These are phyloP conservation scores for Nigrospora oryzae DNA, from an alignment of 2,329 filamentous ascomycete genomes.

Conservation along the genomic window DNA sequence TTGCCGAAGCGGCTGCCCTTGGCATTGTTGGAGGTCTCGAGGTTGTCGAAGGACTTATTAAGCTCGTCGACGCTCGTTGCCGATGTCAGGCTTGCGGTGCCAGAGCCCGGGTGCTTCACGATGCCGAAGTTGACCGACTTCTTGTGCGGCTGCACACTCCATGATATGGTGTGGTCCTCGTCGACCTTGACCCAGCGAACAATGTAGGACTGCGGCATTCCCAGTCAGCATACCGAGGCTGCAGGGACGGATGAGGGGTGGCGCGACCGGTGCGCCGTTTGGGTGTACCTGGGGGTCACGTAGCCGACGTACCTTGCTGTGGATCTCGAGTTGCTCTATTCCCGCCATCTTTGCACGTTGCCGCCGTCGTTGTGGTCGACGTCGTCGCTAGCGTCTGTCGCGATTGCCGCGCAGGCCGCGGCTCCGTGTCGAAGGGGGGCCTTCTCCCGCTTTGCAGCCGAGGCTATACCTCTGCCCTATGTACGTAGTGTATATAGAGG, in stretches of 20 bases:
- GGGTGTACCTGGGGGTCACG: too few species aligned
- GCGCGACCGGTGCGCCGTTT: too few species aligned
- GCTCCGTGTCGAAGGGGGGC: too few species aligned
- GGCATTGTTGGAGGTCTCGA: conserved; percentile 23
- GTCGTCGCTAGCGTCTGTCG: too few species aligned
- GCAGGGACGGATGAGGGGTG: too few species aligned
- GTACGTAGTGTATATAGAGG: too few species aligned
- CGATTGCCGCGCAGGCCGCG: too few species aligned
- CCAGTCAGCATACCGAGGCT: too few species aligned
- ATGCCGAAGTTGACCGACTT: conserved; percentile 98
- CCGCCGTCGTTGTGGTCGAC: neutral
- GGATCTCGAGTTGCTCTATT: conserved; percentile 94
- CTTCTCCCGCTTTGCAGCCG: too few species aligned
- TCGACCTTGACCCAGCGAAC: conserved; percentile 94
- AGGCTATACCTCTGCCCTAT: too few species aligned
- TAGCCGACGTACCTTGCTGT: conserved; percentile 70
- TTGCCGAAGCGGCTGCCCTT: conserved; percentile 41
- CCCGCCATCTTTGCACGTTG: conserved; percentile 59
- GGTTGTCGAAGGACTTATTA: conserved; percentile 37
- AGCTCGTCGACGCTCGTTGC: conserved; percentile 29
- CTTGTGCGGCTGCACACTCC: conserved; percentile 96
- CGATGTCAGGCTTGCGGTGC: conserved; percentile 39
- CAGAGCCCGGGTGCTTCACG: conserved; percentile 87
- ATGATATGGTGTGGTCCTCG: conserved; percentile 85
- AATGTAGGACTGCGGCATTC: conserved; percentile 70